These are phyloP conservation scores for Plantago rigida DNA, from an alignment of 305 asterid species.

Conservation along the genomic window DNA sequence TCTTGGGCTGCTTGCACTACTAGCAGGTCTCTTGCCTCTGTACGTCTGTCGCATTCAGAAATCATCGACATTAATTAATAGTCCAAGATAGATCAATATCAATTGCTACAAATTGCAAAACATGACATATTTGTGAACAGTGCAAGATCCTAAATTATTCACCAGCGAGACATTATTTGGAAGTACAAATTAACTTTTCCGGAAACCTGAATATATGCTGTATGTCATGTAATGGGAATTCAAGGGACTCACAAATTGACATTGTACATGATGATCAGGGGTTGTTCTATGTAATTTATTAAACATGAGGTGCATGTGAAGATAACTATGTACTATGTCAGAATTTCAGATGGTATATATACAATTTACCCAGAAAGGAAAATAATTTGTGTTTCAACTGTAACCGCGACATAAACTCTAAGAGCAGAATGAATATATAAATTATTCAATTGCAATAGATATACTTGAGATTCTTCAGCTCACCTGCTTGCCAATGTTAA, in stretches of 20 bases:
- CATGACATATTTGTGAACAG: neutral
- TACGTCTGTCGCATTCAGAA: constrained; percentile 5
- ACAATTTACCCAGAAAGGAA: too few relatives aligned
- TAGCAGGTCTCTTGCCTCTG: constrained; percentile 18
- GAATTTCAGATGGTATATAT: too few relatives aligned
- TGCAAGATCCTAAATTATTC: neutral
- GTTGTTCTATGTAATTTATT: too few relatives aligned
- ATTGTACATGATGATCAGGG: too few relatives aligned
- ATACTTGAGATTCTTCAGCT: constrained; percentile 1
- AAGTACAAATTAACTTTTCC: neutral
- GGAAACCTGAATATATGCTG: too few relatives aligned
- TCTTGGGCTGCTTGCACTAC: constrained; percentile 17
- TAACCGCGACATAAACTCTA: neutral
- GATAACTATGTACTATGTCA: too few relatives aligned
- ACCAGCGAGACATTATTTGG: neutral
- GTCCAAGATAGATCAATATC: neutral
- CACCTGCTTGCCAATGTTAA: constrained; percentile 75
- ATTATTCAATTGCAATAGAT: neutral
- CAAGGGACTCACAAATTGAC: too few relatives aligned
- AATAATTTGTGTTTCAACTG: too few relatives aligned
- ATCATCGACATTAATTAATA: neutral
- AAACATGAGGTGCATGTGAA: too few relatives aligned
- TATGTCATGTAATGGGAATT: too few relatives aligned
- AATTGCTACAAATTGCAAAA: neutral
- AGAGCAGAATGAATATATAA: too few relatives aligned